Evolutionary conservation across 805 yeast species (phyloP), one percentile per base, ranked within the genome.

Genomic region (Candida mattraensis): DNA sequence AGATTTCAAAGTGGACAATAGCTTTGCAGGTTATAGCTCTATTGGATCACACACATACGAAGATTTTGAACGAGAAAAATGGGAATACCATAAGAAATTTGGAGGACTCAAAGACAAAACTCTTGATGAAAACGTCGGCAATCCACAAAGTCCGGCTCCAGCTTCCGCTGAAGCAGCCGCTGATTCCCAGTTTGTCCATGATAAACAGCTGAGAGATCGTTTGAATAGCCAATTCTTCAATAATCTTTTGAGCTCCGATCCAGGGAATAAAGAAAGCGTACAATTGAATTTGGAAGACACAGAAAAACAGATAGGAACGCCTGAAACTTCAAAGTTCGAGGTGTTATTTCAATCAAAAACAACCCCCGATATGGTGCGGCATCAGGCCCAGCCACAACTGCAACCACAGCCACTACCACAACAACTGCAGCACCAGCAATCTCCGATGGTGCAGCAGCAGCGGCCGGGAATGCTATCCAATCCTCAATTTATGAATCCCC

Each of bases 61-160:
- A 35, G 63, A 58, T 18, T 48, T 58, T 18, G 63, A 58, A 34
- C 39, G 47, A 19, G 63, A 58, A 20, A 58, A 56, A 36, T 25
- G 43, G 35, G 34, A 44, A 9, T 58, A 37, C 28, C 54, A 37
- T 24, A 39, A 22, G 17, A 43, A 45, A 17, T 29, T 29, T 38
- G 53, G 54, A 12, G 45, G 49, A 2, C 29, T 24, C 20, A 30
- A 37, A 17, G 21, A 29, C 10, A 36, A 28, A n/a, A 12, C 39
- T 18, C 5, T 16, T n/a, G 16, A 11, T 20, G 13, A 44, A 28
- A 8, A 37, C n/a, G 5, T 10, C 14, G 24, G 14, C 7, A 14
- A 39, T 15, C 37, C 42, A 7, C 15, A 23, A 28, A 7, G 13
- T n/a, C 6, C 8, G n/a, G 19, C 24, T n/a, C n/a, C n/a, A n/a